These are phyloP conservation scores for Salix purpurea DNA, from an alignment of 345 rosid species.

Conservation along the genomic window DNA sequence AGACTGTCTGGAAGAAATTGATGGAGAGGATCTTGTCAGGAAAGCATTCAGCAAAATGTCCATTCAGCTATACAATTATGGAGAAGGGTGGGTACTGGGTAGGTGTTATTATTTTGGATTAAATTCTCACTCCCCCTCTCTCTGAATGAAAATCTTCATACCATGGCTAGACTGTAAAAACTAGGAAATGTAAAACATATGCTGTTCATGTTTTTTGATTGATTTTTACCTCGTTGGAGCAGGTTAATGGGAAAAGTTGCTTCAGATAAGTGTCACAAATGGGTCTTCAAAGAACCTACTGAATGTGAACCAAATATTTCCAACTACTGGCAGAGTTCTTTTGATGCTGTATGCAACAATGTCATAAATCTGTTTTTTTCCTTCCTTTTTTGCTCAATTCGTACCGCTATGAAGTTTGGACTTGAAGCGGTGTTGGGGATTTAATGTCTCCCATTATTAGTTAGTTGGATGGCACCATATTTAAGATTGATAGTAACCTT, in stretches of 20 bases:
- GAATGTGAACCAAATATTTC: conserved; percentile 93
- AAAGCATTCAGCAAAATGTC: conserved; percentile 99
- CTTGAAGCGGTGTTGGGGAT: not conserved
- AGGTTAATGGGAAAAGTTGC: conserved; percentile 99
- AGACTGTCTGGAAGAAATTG: conserved; percentile 77
- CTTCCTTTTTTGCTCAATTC: not conserved
- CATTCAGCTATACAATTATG: conserved; percentile 97
- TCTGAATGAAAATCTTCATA: not conserved
- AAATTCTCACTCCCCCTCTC: not conserved
- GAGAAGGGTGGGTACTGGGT: conserved; percentile 99
- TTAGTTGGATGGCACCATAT: conserved; percentile 21
- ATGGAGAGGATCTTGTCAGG: conserved; percentile 88
- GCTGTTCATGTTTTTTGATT: conserved; percentile 4
- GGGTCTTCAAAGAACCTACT: conserved; percentile 97
- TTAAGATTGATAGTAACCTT: conserved; percentile 29
- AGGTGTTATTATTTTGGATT: conserved; percentile 48
- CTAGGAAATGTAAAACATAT: not conserved
- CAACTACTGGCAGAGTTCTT: conserved; percentile 99
- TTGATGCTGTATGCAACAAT: conserved; percentile 73
- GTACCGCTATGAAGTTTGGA: not conserved
- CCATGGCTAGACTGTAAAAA: not conserved
- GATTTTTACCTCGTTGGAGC: conserved; percentile 16
- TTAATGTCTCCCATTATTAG: conserved; percentile 15
- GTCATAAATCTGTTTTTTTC: not conserved
- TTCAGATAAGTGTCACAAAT: conserved; percentile 98